These are phyloP conservation scores for Chalciporus piperatus DNA, from an alignment of 768 basidiomycete species.

Conservation along the genomic window DNA sequence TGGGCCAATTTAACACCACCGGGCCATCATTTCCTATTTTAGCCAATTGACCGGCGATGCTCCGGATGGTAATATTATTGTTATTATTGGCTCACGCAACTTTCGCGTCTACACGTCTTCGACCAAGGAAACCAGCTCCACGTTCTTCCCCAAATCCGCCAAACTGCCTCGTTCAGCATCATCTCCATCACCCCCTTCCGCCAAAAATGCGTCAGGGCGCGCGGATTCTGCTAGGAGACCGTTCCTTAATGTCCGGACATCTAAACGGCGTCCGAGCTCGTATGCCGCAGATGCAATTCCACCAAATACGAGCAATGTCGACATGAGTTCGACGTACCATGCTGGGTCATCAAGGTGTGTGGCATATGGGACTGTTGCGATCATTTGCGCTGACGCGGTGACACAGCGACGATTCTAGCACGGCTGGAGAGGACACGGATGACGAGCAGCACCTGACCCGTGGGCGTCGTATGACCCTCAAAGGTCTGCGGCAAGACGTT, in stretches of 20 bases:
- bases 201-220: slow-evolving; percentile 50
- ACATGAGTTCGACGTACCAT: slow-evolving; percentile 86
- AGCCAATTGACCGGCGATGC: not conserved
- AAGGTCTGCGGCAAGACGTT: slow-evolving; percentile 26
- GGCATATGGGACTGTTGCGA: not conserved
- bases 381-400: slow-evolving; percentile 19
- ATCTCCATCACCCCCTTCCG: slow-evolving; percentile 70
- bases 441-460: slow-evolving; percentile 43
- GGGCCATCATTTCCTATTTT: slow-evolving; percentile 9
- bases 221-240: slow-evolving; percentile 44
- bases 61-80: not conserved
- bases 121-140: not conserved
- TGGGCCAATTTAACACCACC: not conserved
- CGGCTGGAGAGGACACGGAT: slow-evolving; percentile 59
- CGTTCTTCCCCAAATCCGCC: slow-evolving; percentile 24
- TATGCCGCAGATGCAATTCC: slow-evolving; percentile 18
- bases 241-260: slow-evolving; percentile 27
- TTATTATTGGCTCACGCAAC: not conserved
- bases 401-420: slow-evolving; percentile 48
- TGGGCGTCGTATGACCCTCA: slow-evolving; percentile 40
- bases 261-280: slow-evolving; percentile 26
- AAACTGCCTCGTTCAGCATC: slow-evolving; percentile 80
- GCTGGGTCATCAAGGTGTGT: slow-evolving; percentile 78
- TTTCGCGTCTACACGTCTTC: not conserved
- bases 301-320: slow-evolving; percentile 39